phyloP scores from a whole-genome alignment of 1,284 basidiomycete genomes.

The Ceratobasidium theobromae region DNA sequence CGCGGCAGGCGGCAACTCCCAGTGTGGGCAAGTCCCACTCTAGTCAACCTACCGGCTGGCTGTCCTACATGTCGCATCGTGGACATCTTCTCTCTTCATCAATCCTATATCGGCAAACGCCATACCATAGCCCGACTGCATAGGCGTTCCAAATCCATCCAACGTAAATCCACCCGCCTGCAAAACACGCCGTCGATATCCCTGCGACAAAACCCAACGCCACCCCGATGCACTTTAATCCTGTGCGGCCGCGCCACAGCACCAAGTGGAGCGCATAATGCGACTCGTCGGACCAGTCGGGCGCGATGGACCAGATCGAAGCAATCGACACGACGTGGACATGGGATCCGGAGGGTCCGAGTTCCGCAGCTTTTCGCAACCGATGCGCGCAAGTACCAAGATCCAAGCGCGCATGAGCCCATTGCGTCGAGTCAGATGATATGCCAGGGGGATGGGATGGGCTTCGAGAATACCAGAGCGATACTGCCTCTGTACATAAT shows the following conservation, averaged over 20 bases:
- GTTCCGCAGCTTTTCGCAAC: background rate
- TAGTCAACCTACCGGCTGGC: background rate
- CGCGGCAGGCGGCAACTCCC: conserved; percentile 27
- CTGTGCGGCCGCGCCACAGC: conserved; percentile 16
- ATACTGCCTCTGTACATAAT: conserved; percentile 25
- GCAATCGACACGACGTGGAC: conserved; percentile 10
- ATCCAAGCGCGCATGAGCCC: background rate
- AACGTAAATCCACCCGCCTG: too few species aligned
- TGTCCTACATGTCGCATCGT: conserved; percentile 13
- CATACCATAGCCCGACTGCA: too few species aligned
- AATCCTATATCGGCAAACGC: conserved; percentile 7
- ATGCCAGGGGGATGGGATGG: too few species aligned
- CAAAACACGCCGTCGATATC: too few species aligned
- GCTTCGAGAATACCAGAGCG: too few species aligned
- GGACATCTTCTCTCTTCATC: background rate
- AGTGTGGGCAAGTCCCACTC: background rate
- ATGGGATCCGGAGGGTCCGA: too few species aligned
- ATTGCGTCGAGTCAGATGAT: conserved; percentile 23
- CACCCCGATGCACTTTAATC: background rate
- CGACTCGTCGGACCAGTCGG: background rate
- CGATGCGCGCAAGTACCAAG: conserved; percentile 24
- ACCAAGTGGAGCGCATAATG: conserved; percentile 24
- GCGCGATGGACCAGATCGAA: conserved; percentile 15
- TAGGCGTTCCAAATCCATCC: too few species aligned
- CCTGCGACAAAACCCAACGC: background rate